Evolutionary conservation across 768 basidiomycete species (phyloP), one percentile per base, ranked within the genome.

Genomic region (Boletales sp.): DNA sequence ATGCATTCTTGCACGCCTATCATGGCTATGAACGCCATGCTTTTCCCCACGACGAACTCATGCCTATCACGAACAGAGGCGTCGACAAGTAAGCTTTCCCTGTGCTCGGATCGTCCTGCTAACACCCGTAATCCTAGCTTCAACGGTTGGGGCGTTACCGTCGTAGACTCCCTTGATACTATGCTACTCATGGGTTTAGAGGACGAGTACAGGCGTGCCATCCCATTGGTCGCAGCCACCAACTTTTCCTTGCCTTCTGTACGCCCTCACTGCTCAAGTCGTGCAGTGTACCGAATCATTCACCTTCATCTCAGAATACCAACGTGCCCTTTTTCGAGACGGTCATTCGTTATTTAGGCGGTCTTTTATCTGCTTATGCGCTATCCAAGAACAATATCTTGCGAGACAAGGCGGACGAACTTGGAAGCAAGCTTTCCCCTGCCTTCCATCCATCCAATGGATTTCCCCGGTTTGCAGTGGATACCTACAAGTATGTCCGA

Each of bases 311-410:
- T 28, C 43, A 49, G 57, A 66, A 57, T 67, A 65, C 55, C 71
- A 64, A 46, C 1, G 66, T 67, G 0, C 83, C 84, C 2, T 87
- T 84, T 64, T 90, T 90, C 53, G 89, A 94, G 72, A 94, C 91
- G 0, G 81, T 87, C 37, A 96, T 96, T 53, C 82, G 94, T 31
- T 88, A 94, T 58, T 80, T 97, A 2, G 94, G 93, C 3, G 94
- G 94, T 7, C 73, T 94, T 1, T 76, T 94, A 6, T 87, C 87
- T 3, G 90, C 88, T 0, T 86, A 93, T 59, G 84, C 92, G 5
- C 72, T 96, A 2, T 83, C 87, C 1, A 71, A 74, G 14, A 79
- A 93, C 48, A 59, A 69, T 2, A 60, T 86, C 3, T 75, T 89
- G 46, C 76, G 92, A 34, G 65, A 74, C 15, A 80, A 83, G 32